Percentiles rank a stretch among this genome's conserved stretches.
Conservation (phyloP, 2,329 filamentous ascomycete species). For the Nemania sp. region DNA sequence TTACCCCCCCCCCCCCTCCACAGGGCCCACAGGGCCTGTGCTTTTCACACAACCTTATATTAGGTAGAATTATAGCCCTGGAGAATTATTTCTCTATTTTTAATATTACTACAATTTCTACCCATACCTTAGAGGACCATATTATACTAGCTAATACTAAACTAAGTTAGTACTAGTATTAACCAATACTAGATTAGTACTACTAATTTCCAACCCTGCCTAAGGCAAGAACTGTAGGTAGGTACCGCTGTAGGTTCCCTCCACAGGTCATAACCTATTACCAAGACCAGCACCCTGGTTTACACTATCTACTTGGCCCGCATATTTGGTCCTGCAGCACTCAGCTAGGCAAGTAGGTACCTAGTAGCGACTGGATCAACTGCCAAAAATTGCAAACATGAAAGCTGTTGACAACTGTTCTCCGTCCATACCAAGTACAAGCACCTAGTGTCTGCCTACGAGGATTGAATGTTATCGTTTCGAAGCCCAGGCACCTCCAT, state of each 20-base stretch:
- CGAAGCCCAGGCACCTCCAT: constrained; percentile 1
- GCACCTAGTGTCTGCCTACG: background rate
- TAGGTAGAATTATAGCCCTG: too few relatives aligned
- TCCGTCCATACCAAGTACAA: constrained; percentile 14
- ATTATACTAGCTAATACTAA: too few relatives aligned
- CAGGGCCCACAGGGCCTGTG: too few relatives aligned
- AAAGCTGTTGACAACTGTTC: constrained; percentile 35
- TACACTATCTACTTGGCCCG: background rate
- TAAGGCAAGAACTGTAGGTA: background rate
- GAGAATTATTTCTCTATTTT: too few relatives aligned
- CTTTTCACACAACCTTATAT: too few relatives aligned
- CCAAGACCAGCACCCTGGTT: too few relatives aligned
- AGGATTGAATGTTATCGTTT: constrained; percentile 8
- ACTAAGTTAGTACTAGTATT: too few relatives aligned
- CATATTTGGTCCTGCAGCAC: constrained; percentile 45
- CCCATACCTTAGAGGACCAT: too few relatives aligned
- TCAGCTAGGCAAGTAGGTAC: constrained; percentile 2
- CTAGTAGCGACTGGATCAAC: constrained; percentile 23
- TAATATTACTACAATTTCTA: too few relatives aligned
- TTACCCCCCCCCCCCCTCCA: too few relatives aligned
- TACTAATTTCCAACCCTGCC: too few relatives aligned
- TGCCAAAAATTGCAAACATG: constrained; percentile 39
- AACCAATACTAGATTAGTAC: too few relatives aligned
- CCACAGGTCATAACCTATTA: background rate
- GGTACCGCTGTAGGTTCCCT: constrained; percentile 2